Conservation (phyloP, 2,329 filamentous ascomycete species). For the Neodidymelliopsis sp. region DNA sequence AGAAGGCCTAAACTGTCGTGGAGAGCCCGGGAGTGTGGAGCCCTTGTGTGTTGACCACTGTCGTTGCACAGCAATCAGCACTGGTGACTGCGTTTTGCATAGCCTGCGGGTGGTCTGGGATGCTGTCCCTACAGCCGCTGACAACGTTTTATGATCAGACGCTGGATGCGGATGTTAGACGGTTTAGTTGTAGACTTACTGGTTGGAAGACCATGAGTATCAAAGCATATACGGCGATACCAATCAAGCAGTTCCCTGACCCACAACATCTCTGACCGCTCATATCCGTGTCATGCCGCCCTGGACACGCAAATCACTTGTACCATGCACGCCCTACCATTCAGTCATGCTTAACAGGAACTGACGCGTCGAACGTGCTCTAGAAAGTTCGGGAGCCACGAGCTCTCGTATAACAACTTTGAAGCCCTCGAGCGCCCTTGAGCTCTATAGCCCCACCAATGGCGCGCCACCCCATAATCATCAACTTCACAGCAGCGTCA, state of each 20-base stretch:
- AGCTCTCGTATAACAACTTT: slow-evolving; percentile 1
- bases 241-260: neutral
- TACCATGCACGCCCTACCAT: neutral
- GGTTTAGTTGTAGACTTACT: neutral
- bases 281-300: neutral
- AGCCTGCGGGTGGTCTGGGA: slow-evolving; percentile 28
- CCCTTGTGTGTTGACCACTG: neutral
- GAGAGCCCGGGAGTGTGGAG: neutral
- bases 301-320: neutral
- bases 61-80: slow-evolving; percentile 9
- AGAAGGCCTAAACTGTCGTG: slow-evolving; percentile 42
- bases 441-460: slow-evolving; percentile 19
- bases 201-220: neutral
- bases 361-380: neutral
- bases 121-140: slow-evolving; percentile 3
- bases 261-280: neutral
- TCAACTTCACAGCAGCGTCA: slow-evolving; percentile 31
- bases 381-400: neutral
- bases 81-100: slow-evolving; percentile 36
- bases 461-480: slow-evolving; percentile 25
- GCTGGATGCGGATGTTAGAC: slow-evolving; percentile 16
- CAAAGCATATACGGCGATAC: neutral
- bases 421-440: slow-evolving; percentile 25
- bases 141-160: slow-evolving; percentile 12
- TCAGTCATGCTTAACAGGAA: neutral